Conservation (phyloP, 257 asterid genomes). For the Jasminum sambac region DNA sequence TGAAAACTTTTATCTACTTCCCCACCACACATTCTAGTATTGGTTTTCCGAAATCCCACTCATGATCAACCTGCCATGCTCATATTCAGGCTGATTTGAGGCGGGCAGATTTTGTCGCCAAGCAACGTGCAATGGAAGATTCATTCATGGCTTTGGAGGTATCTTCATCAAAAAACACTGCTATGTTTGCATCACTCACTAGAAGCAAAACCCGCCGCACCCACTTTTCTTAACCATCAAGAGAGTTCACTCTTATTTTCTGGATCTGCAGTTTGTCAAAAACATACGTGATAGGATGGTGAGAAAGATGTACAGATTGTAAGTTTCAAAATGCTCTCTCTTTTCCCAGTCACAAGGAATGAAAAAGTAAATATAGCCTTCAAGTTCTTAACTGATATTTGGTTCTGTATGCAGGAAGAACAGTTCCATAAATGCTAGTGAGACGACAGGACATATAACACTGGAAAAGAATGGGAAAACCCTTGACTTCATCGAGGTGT, state of each 20-base stretch:
- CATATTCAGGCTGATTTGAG: slow-evolving; percentile 80
- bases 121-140: slow-evolving; percentile 91
- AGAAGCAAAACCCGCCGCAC: slow-evolving; percentile 14
- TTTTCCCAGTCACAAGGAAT: slow-evolving; percentile 13
- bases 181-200: slow-evolving; percentile 8
- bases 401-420: slow-evolving; percentile 42
- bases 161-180: slow-evolving; percentile 15
- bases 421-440: slow-evolving; percentile 33
- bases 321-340: slow-evolving; percentile 39
- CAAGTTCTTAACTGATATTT: slow-evolving; percentile 17
- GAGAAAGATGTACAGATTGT: slow-evolving; percentile 64
- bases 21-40: no score
- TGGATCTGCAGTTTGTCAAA: slow-evolving; percentile 77
- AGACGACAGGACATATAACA: slow-evolving; percentile 47
- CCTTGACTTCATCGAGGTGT: slow-evolving; percentile 63
- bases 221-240: slow-evolving; percentile 19
- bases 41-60: neutral
- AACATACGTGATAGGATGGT: slow-evolving; percentile 88
- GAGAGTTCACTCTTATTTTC: slow-evolving; percentile 32
- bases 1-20: neutral
- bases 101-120: slow-evolving; percentile 82
- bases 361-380: neutral
- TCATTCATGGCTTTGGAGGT: slow-evolving; percentile 91
- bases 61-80: slow-evolving; percentile 14
- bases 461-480: slow-evolving; percentile 84